phyloP scores from a whole-genome alignment of 306 rosid genomes.

The Trichosanthes truncata region DNA sequence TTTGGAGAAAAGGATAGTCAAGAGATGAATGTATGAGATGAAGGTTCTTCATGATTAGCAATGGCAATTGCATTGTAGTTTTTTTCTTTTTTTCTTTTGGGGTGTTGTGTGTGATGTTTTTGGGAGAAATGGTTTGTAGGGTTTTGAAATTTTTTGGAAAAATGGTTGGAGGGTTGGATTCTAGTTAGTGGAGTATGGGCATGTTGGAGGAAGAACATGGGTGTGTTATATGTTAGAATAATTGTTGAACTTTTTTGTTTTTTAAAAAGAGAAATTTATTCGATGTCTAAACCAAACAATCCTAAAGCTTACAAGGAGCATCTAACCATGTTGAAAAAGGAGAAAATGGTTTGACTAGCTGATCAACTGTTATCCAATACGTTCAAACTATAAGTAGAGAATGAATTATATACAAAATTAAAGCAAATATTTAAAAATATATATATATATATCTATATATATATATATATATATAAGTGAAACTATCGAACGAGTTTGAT shows the following conservation, averaged over 20 bases:
- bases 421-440: too few relatives aligned
- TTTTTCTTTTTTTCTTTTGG: not conserved
- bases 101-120: too few relatives aligned
- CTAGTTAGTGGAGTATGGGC: constrained; percentile 1
- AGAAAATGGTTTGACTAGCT: too few relatives aligned
- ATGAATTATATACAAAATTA: too few relatives aligned
- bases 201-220: not conserved
- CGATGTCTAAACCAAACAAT: not conserved
- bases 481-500: too few relatives aligned
- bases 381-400: too few relatives aligned
- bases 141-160: not conserved
- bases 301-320: not conserved
- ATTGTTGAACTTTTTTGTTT: not conserved
- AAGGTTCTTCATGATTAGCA: not conserved
- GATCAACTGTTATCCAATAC: too few relatives aligned
- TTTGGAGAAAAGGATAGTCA: not conserved
- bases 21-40: not conserved
- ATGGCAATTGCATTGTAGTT: too few relatives aligned
- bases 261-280: not conserved
- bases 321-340: not conserved
- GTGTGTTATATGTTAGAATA: not conserved
- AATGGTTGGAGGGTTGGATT: not conserved
- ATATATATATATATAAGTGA: too few relatives aligned
- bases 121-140: not conserved
- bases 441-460: too few relatives aligned